Conservation (phyloP, 176 grass and related monocot species). For the Carex cristatella region DNA sequence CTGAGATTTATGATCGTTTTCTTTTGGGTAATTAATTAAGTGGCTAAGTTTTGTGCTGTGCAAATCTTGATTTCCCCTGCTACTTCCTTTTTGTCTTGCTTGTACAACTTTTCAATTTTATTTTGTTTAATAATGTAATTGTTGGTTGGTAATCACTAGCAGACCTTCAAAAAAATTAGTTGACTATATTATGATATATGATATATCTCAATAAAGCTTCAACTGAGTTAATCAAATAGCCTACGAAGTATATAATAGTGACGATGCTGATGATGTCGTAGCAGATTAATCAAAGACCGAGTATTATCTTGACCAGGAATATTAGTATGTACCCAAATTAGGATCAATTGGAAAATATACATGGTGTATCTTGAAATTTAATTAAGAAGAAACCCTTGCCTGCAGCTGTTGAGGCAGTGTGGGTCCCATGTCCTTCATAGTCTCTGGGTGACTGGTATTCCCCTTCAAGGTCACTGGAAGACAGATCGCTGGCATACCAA, state of each 20-base stretch:
- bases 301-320: background rate
- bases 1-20: background rate
- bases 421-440: conserved; percentile 20
- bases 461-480: background rate
- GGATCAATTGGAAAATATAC: background rate
- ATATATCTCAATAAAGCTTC: background rate
- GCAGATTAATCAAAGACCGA: background rate
- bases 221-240: background rate
- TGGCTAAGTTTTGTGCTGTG: background rate
- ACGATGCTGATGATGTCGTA: background rate
- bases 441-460: conserved; percentile 42
- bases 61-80: background rate
- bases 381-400: conserved; percentile 4
- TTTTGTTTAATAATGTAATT: background rate
- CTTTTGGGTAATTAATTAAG: background rate
- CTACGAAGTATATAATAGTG: background rate
- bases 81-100: too few relatives aligned
- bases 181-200: background rate
- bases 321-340: background rate
- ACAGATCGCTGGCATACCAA: conserved; percentile 19
- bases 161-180: background rate
- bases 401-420: conserved; percentile 44
- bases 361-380: background rate
- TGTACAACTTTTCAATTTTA: background rate
- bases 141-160: background rate